Conservation (phyloP, 2,329 filamentous ascomycete genomes). For the Pseudocercospora crystallina region DNA sequence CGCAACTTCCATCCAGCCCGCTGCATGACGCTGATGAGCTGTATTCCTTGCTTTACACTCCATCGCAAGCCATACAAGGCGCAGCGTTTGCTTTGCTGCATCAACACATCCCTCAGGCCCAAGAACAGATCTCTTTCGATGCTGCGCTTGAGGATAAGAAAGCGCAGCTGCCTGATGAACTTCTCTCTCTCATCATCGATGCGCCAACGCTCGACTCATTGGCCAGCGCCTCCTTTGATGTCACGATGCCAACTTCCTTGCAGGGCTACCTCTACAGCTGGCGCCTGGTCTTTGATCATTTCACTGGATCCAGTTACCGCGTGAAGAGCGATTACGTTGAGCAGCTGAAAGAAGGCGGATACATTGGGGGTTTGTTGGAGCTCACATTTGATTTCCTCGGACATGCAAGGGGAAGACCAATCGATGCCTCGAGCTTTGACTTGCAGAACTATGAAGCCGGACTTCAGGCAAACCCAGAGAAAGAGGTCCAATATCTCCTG, state of each 20-base stretch:
- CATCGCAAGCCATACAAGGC: conserved; percentile 72
- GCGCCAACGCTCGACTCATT: conserved; percentile 70
- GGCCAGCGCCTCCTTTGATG: conserved; percentile 63
- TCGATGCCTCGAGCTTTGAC: conserved; percentile 70
- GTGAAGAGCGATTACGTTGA: conserved; percentile 79
- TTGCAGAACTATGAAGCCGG: conserved; percentile 62
- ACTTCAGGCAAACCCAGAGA: conserved; percentile 61
- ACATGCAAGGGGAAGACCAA: conserved; percentile 68
- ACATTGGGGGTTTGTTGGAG: conserved; percentile 67
- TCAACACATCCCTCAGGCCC: conserved; percentile 70
- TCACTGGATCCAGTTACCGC: conserved; percentile 62
- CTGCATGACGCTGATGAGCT: conserved; percentile 61
- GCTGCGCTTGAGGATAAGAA: conserved; percentile 68
- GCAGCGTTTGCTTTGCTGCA: conserved; percentile 80
- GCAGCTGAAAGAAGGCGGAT: conserved; percentile 72
- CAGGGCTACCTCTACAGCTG: conserved; percentile 84
- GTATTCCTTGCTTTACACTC: conserved; percentile 73
- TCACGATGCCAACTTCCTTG: conserved; percentile 65
- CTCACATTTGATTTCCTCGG: conserved; percentile 85
- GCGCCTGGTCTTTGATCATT: conserved; percentile 87
- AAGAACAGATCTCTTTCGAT: conserved; percentile 81
- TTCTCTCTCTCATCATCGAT: conserved; percentile 79
- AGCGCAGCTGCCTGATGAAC: conserved; percentile 76
- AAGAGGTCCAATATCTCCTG: conserved; percentile 78
- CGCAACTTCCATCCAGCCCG: conserved; percentile 58